Evolutionary conservation across 1,284 basidiomycete genomes (phyloP), one percentile per base, ranked within the genome.

Genomic region (Peniophora sp.): DNA sequence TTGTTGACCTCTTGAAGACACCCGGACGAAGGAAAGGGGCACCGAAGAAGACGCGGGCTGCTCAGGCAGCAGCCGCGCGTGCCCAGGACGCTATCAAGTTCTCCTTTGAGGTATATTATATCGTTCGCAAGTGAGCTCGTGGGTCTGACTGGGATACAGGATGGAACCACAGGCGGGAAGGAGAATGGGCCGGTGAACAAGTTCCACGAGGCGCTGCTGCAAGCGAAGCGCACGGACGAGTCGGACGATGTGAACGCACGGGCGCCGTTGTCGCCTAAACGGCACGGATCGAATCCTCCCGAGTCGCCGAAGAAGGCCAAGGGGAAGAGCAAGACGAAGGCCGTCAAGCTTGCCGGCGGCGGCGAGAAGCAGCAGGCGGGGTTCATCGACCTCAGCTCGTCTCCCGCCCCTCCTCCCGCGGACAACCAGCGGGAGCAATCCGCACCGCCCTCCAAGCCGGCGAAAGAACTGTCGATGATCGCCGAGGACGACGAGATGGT

Each of bases 1-100:
- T 90, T 12, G 82, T 88, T 50, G 86, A 90, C 50, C 74, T 91
- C n/a, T 78, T 90, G 6, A 91, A 91, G 68, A 91, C 88, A 2
- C 88, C 88, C 23, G 81, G 83, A 34, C 77, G 86, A 35, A 87
- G 78, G 65, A 84, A 76, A 65, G 72, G 71, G 48, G 64, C 72
- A 12, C 67, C 69, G 3, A 77, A 73, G 59, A 78, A 74, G 55
- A 71, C 75, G 18, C 76, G 79, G 52, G 62, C 68, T 24, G 68
- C 64, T 20, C 56, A 63, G n/a, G 60, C 66, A 35, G 65, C 71
- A 1, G 61, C 71, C 3, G 75, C 75, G 11, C 80, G 76, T 58
- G 64, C 74, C 50, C 73, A 71, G 50, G 66, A 62, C 8, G 58
- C 69, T 18, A 60, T 70, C 10, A 60, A 64, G 1, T 55, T 74